These are phyloP conservation scores for Tylopilus vinaceipallidus DNA, from an alignment of 768 basidiomycete genomes.

Conservation along the genomic window DNA sequence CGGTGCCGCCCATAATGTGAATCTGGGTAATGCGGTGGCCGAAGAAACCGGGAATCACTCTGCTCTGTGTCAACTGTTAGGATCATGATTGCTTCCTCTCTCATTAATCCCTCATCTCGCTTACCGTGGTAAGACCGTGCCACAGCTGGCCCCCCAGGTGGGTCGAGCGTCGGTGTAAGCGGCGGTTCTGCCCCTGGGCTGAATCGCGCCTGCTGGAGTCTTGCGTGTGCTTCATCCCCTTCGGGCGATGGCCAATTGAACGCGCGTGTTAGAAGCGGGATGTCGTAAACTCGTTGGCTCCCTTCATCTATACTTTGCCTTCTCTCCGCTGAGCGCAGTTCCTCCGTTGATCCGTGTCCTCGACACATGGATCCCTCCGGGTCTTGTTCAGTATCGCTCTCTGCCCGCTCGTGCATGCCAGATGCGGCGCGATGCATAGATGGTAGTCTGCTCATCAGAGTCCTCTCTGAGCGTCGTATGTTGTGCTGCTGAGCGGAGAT, in stretches of 20 bases:
- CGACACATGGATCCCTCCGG: slow-evolving; percentile 40
- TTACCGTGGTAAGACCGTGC: slow-evolving; percentile 21
- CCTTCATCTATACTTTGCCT: slow-evolving; percentile 20
- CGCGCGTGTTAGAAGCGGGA: slow-evolving; percentile 18
- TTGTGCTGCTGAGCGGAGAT: slow-evolving; percentile 9
- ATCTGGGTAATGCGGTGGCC: slow-evolving; percentile 18
- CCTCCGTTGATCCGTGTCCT: slow-evolving; percentile 12
- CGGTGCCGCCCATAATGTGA: slow-evolving; percentile 24
- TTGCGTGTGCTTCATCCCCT: slow-evolving; percentile 13
- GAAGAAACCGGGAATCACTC: slow-evolving; percentile 18
- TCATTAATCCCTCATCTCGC: slow-evolving; percentile 1
- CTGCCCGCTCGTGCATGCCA: slow-evolving; percentile 29
- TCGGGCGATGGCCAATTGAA: slow-evolving; percentile 25
- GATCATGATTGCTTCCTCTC: slow-evolving; percentile 2
- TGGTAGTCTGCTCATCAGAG: slow-evolving; percentile 27
- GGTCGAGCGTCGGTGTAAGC: slow-evolving; percentile 15
- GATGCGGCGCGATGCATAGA: slow-evolving; percentile 14
- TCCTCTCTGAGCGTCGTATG: slow-evolving; percentile 20
- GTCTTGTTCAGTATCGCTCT: slow-evolving; percentile 45
- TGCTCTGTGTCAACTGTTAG: slow-evolving; percentile 14
- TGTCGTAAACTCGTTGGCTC: slow-evolving; percentile 11
- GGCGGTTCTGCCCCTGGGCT: slow-evolving; percentile 11
- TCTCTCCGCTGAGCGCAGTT: slow-evolving; percentile 6
- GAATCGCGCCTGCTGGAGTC: slow-evolving; percentile 10
- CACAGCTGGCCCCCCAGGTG: slow-evolving; percentile 3